Percentiles rank a stretch among this genome's conserved stretches.
phyloP scores from a whole-genome alignment of 805 yeast species.

The Komagataella mondaviorum region DNA sequence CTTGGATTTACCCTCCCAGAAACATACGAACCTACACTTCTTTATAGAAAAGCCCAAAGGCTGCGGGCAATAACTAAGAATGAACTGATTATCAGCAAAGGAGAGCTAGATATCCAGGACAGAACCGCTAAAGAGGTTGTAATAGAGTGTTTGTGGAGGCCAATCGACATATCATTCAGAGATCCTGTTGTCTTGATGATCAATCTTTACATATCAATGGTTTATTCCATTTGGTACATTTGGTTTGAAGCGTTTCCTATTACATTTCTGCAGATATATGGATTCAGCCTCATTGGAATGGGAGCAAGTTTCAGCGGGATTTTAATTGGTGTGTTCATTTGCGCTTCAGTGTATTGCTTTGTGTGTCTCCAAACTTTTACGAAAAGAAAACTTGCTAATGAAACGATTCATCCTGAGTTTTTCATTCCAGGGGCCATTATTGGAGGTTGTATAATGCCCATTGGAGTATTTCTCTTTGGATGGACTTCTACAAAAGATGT shows the following conservation, averaged over 20 bases:
- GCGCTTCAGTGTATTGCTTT: slow-evolving; percentile 10
- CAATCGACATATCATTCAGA: slow-evolving; percentile 29
- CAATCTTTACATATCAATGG: slow-evolving; percentile 34
- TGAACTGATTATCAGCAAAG: neutral
- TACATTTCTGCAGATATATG: slow-evolving; percentile 28
- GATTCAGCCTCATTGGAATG: slow-evolving; percentile 31
- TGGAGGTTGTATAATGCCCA: slow-evolving; percentile 35
- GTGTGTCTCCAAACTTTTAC: slow-evolving; percentile 7
- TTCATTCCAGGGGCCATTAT: slow-evolving; percentile 47
- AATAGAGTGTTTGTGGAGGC: slow-evolving; percentile 29
- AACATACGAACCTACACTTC: neutral
- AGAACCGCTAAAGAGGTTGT: slow-evolving; percentile 8
- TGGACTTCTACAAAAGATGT: slow-evolving; percentile 41
- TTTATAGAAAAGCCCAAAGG: neutral
- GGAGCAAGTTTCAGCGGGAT: slow-evolving; percentile 35
- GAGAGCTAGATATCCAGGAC: neutral
- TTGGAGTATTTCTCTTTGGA: slow-evolving; percentile 45
- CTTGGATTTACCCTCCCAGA: neutral
- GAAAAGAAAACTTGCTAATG: slow-evolving; percentile 12
- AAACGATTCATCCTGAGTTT: slow-evolving; percentile 25
- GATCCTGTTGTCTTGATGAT: slow-evolving; percentile 49
- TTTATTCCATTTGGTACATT: slow-evolving; percentile 38
- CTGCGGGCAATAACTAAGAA: neutral
- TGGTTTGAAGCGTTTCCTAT: slow-evolving; percentile 55
- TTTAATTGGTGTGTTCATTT: slow-evolving; percentile 29